Evolutionary conservation across 176 grass and related monocot species (phyloP), one percentile per base, ranked within the genome.

Genomic region (Avena sativa): DNA sequence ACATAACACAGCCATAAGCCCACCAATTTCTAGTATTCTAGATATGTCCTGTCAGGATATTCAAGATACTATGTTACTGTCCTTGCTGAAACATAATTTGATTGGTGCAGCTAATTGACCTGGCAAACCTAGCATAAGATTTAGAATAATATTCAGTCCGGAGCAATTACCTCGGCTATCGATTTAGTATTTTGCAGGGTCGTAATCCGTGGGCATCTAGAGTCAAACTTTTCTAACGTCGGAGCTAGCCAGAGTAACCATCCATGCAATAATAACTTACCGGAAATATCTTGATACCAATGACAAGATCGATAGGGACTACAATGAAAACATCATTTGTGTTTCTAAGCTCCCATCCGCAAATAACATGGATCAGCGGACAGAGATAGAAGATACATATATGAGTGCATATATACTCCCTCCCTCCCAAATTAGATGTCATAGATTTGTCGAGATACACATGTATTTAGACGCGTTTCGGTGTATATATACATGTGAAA

Each of bases 131-230:
- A 67, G 20, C 60, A 52, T 36, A 51, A 14, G 79, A 52, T 81
- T n/a, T 68, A 26, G 17, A 67, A 81, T 68, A 67, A 81, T 68
- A 66, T 68, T 13, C 79, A 36, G 9, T 67, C 25, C 26, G 30
- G 61, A 6, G 79, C 13, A 34, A 55, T 36, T 68, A 55, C 28
- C 63, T 53, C n/a, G 17, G 8, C 11, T 70, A 6, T 10, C 48
- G n/a, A 50, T 82, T 55, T 56, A 30, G 73, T 75, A 70, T 53
- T 55, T 71, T 43, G 28, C 48, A 16, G 30, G 48, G 49, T 71
- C 28, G 21, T 53, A 43, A 0, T 70, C 49, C 5, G 23, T 70
- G 17, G 17, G 40, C 40, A 8, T 20, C 5, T 30, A 62, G 15
- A 74, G 81, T 43, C 40, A 43, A 17, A 83, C 9, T 83, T 25